Evolutionary conservation across 176 grass and related monocot genomes (phyloP), one percentile per base, ranked within the genome.

Genomic region (Carex parvula): DNA sequence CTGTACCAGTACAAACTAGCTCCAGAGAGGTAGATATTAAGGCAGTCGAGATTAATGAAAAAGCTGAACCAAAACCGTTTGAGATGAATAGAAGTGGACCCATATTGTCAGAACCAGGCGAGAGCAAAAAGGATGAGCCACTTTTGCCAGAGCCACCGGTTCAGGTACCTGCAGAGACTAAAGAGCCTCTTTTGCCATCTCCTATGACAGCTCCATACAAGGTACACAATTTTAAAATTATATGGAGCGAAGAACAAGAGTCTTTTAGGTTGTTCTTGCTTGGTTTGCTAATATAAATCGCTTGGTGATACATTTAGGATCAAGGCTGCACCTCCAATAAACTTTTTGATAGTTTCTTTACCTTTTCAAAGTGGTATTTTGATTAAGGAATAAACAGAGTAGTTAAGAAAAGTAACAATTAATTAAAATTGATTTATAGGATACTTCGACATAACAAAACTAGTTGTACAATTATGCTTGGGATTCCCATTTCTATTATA

Each of bases 181-280:
- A 89, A 88, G 91, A 95, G 83, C 93, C 95, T 17, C 80, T 95
- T 14, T 90, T 98, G 76, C 95, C 95, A 77, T 83, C 83, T 68
- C 92, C 91, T n/a, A 84, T 87, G 70, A 68, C 92, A 5, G 84
- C 69, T 17, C 59, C 62, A 64, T 88, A 86, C 70, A 98, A 95
- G 91, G 95, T 98, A 91, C 64, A 57, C 44, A 17, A 68, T 82
- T 82, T 82, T 65, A 17, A 11, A 60, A 21, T 74, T 17, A 30
- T 29, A 55, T 29, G 46, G 70, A 54, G 66, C 1, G 66, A 37
- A 8, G 33, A 69, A 69, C 32, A 18, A 3, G 1, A 75, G 44
- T 56, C 24, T 56, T 77, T 15, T 78, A 57, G 52, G 24, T 78
- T 56, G 5, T 56, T 55, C 6, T 56, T 5, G 1, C 22, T 53